Base-by-base conservation (phyloP, 176 grass and related monocot species). In the Miscanthus lutarioriparius region DNA sequence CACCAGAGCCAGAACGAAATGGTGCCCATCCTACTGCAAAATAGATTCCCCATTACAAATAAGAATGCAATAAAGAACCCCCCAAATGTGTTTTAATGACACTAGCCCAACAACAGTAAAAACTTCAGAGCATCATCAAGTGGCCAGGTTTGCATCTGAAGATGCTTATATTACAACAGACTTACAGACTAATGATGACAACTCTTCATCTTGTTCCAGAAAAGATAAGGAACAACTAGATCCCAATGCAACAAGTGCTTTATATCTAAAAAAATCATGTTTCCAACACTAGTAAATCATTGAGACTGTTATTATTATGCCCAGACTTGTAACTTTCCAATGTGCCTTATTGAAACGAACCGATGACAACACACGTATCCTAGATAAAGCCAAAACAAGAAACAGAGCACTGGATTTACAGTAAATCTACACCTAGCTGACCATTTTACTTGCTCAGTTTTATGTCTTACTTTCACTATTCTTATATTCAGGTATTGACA, bases 11-110 rank as follows among this genome's bases (percentile, higher is more conserved):
- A 39, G 90, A 44, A 64, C 83, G 87, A 62, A 91, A 79, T 32
- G 91, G 80, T 47, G 87, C 83, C 95, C 91, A 98, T 86, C 87
- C 92, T 82, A 90, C 92, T 91, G 76, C 33, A 81, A 89, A 81
- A 85, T 38, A 49, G 9, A 70, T 0, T 41, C 4, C 22, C 35
- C n/a, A 49, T 63, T 69, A 75, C 27, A 69, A 61, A 28, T 80
- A 11, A 75, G 23, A 80, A 74, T 39, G 28, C n/a, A 14, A 45
- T 20, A 59, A 77, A 82, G 17, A 17, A 62, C 12, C 14, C 30
- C 22, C 17, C 36, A 59, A 58, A 82, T 17, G 28, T 44, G 61
- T 16, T 38, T 76, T 64, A 16, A 10, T 43, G 26, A 19, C 15
- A 70, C 7, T 63, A 44, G 10, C 5, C 37, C 27, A 26, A 39